These are phyloP conservation scores for Geranomyces michiganensis DNA, from an alignment of 192 early-diverging fungal genomes.

Conservation along the genomic window DNA sequence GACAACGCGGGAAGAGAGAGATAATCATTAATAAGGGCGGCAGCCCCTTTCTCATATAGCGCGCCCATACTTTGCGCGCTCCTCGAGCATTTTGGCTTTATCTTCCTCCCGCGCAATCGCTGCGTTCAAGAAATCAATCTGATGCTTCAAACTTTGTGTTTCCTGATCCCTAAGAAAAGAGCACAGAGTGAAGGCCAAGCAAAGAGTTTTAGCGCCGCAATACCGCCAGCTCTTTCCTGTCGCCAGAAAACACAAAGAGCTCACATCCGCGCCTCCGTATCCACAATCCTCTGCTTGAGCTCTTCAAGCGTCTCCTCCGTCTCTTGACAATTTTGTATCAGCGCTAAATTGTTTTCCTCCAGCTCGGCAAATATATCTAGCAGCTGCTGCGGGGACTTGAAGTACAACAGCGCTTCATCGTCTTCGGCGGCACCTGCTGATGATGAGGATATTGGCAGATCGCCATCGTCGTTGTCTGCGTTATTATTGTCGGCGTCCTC, in stretches of 20 bases:
- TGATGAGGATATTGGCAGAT: not conserved
- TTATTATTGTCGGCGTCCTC: not conserved
- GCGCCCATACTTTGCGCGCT: slow-evolving; percentile 59
- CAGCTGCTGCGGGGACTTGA: slow-evolving; percentile 58
- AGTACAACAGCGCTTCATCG: slow-evolving; percentile 49
- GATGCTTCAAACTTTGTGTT: slow-evolving; percentile 55
- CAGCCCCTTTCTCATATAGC: too few relatives aligned
- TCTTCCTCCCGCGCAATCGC: slow-evolving; percentile 61
- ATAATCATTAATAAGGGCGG: too few relatives aligned
- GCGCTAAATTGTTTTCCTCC: slow-evolving; percentile 62
- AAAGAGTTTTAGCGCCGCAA: too few relatives aligned
- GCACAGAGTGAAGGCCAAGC: not conserved
- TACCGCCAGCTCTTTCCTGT: too few relatives aligned
- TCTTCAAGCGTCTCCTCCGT: slow-evolving; percentile 64
- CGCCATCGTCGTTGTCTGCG: not conserved
- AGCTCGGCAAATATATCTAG: slow-evolving; percentile 63
- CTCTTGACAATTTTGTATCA: slow-evolving; percentile 67
- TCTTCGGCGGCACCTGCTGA: slow-evolving; percentile 30
- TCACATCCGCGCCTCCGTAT: slow-evolving; percentile 57
- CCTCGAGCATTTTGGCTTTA: slow-evolving; percentile 57
- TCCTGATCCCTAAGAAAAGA: slow-evolving; percentile 50
- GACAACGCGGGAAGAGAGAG: not conserved
- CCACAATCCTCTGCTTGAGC: slow-evolving; percentile 54
- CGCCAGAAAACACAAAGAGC: too few relatives aligned
- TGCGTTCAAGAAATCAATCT: slow-evolving; percentile 58